These are phyloP conservation scores for Tympanopsis confertula DNA, from an alignment of 2,329 filamentous ascomycete genomes.

Conservation along the genomic window DNA sequence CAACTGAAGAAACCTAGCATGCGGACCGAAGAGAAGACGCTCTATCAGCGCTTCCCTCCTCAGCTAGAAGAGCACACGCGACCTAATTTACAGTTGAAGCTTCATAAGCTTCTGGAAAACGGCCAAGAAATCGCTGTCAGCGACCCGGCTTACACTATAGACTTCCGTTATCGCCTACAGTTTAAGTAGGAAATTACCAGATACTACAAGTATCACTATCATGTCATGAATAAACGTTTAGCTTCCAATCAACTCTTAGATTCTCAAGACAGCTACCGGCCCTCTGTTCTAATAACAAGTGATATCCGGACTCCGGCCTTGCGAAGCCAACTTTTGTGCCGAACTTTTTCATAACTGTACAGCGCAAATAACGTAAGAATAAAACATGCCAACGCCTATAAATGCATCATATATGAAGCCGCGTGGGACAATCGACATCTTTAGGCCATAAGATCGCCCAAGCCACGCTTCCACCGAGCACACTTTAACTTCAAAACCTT, in stretches of 20 bases:
- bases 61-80: constrained; percentile 75
- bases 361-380: not conserved
- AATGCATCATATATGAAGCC: constrained; percentile 1
- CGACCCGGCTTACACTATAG: constrained; percentile 75
- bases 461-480: constrained; percentile 57
- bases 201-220: too few relatives aligned
- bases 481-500: constrained; percentile 80
- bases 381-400: not conserved
- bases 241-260: too few relatives aligned
- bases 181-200: constrained; percentile 29
- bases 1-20: constrained; percentile 92
- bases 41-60: constrained; percentile 80
- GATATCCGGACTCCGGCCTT: too few relatives aligned
- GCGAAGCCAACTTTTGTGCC: too few relatives aligned
- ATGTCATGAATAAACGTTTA: too few relatives aligned
- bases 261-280: too few relatives aligned
- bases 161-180: constrained; percentile 39
- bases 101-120: constrained; percentile 56
- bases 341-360: not conserved
- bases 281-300: too few relatives aligned
- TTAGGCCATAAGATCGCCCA: constrained; percentile 46
- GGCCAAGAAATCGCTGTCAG: constrained; percentile 87
- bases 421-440: not conserved
- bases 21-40: constrained; percentile 63
- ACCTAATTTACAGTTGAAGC: constrained; percentile 67